Evolutionary conservation across 805 yeast species (phyloP).

Genomic region (Teunomyces barrocoloradensis): DNA sequence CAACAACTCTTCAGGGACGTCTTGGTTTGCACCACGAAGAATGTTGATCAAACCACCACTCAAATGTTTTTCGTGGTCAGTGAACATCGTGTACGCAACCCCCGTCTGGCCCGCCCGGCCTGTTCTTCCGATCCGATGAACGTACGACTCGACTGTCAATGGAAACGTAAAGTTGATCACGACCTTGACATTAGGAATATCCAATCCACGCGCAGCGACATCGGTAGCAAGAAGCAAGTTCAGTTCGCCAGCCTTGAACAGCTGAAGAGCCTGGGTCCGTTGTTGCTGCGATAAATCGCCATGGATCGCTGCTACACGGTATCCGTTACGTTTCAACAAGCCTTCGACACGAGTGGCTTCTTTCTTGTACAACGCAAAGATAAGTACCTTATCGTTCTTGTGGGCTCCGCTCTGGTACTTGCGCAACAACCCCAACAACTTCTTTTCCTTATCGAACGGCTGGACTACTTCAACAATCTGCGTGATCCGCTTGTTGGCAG

Average conservation of each 20-base stretch:
- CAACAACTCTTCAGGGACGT: constrained; percentile 90
- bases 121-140: constrained; percentile 96
- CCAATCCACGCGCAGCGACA: constrained; percentile 97
- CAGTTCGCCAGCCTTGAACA: constrained; percentile 77
- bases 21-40: constrained; percentile 89
- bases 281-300: constrained; percentile 94
- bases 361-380: constrained; percentile 93
- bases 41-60: constrained; percentile 94
- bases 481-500: constrained; percentile 91
- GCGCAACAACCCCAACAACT: constrained; percentile 65
- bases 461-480: constrained; percentile 88
- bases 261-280: constrained; percentile 81
- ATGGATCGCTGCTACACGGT: constrained; percentile 86
- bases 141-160: constrained; percentile 92
- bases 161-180: constrained; percentile 97
- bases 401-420: constrained; percentile 68
- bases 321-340: constrained; percentile 68
- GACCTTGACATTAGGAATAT: constrained; percentile 94
- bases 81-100: constrained; percentile 90
- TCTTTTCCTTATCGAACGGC: constrained; percentile 76
- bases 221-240: constrained; percentile 90
- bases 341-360: constrained; percentile 92
- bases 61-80: constrained; percentile 94
- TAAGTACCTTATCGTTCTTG: constrained; percentile 76
- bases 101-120: constrained; percentile 98